Conservation (phyloP, 1,139 yeast genomes). For the Torulaspora globosa region DNA sequence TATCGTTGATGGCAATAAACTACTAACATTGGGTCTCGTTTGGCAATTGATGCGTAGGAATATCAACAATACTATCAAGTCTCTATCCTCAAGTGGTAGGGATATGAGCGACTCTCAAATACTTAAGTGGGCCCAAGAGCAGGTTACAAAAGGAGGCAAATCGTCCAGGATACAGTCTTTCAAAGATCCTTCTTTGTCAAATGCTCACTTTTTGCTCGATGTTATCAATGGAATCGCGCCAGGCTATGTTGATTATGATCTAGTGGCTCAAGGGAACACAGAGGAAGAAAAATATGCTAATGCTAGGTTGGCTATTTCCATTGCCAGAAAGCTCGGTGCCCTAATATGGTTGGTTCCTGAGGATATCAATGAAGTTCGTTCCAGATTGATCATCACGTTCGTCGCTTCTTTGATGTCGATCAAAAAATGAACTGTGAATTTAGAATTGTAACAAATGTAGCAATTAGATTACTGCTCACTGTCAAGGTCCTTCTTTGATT, state of each 20-base stretch:
- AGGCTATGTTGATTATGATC: constrained; percentile 93
- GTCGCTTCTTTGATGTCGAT: constrained; percentile 90
- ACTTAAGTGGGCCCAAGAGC: constrained; percentile 87
- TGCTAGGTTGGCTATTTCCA: constrained; percentile 94
- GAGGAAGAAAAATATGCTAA: constrained; percentile 89
- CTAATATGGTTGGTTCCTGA: constrained; percentile 99
- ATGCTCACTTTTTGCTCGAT: constrained; percentile 79
- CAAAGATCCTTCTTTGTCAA: constrained; percentile 71
- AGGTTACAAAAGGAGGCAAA: constrained; percentile 82
- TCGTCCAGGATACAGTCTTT: constrained; percentile 68
- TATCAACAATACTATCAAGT: constrained; percentile 75
- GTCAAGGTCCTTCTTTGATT: background rate
- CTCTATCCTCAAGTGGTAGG: constrained; percentile 66
- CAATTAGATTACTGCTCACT: background rate
- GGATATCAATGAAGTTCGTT: constrained; percentile 93
- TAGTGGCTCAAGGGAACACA: constrained; percentile 71
- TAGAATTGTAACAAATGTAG: constrained; percentile 5
- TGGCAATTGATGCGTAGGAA: constrained; percentile 99
- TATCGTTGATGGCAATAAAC: constrained; percentile 87
- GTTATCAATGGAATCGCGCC: constrained; percentile 91
- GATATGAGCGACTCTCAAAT: constrained; percentile 81
- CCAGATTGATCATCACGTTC: constrained; percentile 87
- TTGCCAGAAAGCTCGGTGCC: constrained; percentile 97
- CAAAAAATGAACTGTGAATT: constrained; percentile 22
- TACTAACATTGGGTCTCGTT: constrained; percentile 88